Percentiles rank a stretch among this genome's conserved stretches.
Evolutionary conservation across 2,329 filamentous ascomycete genomes (phyloP).

Genomic region (Dryadomyces quercus-mongolicae): DNA sequence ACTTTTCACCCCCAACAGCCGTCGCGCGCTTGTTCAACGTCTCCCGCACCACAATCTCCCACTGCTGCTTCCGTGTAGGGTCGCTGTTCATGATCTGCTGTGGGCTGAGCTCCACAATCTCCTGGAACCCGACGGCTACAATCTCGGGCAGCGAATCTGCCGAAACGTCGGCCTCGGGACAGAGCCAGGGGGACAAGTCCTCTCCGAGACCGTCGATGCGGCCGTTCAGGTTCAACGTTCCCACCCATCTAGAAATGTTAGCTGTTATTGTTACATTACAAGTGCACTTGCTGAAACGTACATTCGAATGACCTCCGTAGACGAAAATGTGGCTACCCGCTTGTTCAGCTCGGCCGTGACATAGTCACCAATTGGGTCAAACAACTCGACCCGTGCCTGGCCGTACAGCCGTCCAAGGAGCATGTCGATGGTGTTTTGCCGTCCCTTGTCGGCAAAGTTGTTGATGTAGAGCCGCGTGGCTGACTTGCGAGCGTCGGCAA

Average conservation of each 20-base stretch:
- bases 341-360: constrained; percentile 66
- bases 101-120: constrained; percentile 94
- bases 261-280: no score
- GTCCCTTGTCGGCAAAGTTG: constrained; percentile 87
- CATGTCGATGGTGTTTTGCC: constrained; percentile 91
- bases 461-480: constrained; percentile 93
- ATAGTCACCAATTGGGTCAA: constrained; percentile 88
- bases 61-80: constrained; percentile 68
- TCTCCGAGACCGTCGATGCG: constrained; percentile 64
- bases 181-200: constrained; percentile 79
- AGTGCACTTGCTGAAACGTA: no score
- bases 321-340: constrained; percentile 60
- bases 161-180: constrained; percentile 37
- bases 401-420: constrained; percentile 76
- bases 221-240: constrained; percentile 93
- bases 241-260: constrained; percentile 38
- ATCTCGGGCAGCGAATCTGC: constrained; percentile 65
- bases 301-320: constrained; percentile 61
- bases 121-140: constrained; percentile 85
- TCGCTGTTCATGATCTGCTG: constrained; percentile 99
- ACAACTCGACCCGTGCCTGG: constrained; percentile 72
- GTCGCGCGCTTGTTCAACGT: constrained; percentile 64
- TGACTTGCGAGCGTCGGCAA: constrained; percentile 92
- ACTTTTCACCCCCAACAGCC: constrained; percentile 56
- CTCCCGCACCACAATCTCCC: constrained; percentile 71